These are phyloP conservation scores for Penicillium soppii DNA, from an alignment of 495 filamentous ascomycete species.

Conservation along the genomic window DNA sequence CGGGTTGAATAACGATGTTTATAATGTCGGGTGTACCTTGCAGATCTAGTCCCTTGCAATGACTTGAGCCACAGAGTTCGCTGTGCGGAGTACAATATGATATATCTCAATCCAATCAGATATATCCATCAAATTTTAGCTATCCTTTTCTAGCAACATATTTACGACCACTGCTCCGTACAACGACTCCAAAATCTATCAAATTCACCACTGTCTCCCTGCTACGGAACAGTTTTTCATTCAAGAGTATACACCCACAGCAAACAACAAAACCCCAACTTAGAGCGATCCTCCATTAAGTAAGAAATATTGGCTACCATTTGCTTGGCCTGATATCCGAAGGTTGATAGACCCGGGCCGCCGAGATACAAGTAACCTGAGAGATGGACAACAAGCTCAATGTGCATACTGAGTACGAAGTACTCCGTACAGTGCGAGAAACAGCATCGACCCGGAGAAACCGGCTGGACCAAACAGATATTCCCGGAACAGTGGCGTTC, in stretches of 20 bases:
- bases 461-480: slow-evolving; percentile 15
- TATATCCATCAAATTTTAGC: no score
- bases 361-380: no score
- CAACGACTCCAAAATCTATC: no score
- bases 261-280: background rate
- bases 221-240: no score
- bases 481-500: slow-evolving; percentile 18
- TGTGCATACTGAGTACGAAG: background rate
- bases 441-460: background rate
- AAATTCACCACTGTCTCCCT: no score
- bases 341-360: background rate
- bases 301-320: background rate
- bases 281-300: background rate
- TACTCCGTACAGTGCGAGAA: background rate
- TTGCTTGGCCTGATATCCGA: background rate
- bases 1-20: background rate
- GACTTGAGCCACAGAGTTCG: background rate
- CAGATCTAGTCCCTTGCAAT: slow-evolving; percentile 7
- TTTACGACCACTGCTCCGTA: no score
- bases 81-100: background rate
- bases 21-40: slow-evolving; percentile 4
- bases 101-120: background rate
- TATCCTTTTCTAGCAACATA: no score
- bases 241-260: background rate
- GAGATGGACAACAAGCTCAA: no score